A percentile compares a stretch with the other conserved stretches of the same genome.
Conservation (phyloP, 257 asterid species). For the Nicotiana paniculata region DNA sequence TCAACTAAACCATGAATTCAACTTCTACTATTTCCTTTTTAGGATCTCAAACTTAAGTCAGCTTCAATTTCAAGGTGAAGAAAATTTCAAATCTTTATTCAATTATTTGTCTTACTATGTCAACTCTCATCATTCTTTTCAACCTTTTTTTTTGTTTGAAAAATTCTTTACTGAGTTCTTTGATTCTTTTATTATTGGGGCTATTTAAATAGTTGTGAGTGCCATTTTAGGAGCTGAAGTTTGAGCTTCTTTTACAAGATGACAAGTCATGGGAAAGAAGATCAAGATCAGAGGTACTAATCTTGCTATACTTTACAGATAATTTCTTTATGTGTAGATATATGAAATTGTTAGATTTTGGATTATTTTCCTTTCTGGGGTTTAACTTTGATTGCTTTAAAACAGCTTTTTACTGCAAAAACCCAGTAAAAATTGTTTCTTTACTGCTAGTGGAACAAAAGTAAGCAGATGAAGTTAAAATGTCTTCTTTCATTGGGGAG, state of each 20-base stretch:
- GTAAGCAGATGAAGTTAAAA: neutral
- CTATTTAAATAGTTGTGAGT: neutral
- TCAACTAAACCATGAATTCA: neutral
- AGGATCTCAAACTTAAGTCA: neutral
- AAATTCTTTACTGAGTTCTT: neutral
- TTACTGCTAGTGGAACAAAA: neutral
- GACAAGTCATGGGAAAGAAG: slow-evolving; percentile 41
- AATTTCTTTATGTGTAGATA: neutral
- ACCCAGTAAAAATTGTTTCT: neutral
- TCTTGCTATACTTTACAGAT: neutral
- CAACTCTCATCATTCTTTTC: neutral
- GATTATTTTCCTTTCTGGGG: neutral
- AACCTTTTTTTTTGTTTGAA: neutral
- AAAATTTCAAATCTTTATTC: neutral
- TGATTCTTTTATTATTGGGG: neutral
- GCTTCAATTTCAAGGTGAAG: neutral
- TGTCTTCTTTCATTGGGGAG: neutral
- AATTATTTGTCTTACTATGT: neutral
- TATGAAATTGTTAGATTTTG: neutral
- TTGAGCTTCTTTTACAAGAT: slow-evolving; percentile 24
- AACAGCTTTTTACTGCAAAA: neutral
- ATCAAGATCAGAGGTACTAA: slow-evolving; percentile 59
- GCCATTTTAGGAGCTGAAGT: slow-evolving; percentile 11
- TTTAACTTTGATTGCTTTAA: neutral
- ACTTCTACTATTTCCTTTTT: neutral